These are phyloP conservation scores for Gaultheria prostrata DNA, from an alignment of 148 eudicot species.

Conservation along the genomic window DNA sequence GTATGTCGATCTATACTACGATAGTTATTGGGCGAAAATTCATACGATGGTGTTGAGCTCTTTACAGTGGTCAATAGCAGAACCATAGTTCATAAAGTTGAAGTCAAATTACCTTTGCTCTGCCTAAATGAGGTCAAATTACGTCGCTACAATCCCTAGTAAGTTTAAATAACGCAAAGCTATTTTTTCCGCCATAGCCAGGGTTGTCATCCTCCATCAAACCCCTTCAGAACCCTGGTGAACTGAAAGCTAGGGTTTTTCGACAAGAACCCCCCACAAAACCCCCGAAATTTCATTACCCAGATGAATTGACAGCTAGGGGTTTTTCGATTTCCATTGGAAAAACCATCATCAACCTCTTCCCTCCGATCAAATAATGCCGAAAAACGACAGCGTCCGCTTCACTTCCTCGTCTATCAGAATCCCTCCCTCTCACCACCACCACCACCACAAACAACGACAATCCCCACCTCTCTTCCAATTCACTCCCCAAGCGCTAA, in stretches of 20 bases:
- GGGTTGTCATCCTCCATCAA: background rate
- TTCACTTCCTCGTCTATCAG: constrained; percentile 60
- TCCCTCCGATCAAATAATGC: constrained; percentile 34
- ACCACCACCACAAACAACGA: constrained; percentile 10
- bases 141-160: too few relatives aligned
- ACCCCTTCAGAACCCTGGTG: background rate
- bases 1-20: too few relatives aligned
- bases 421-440: constrained; percentile 34
- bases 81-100: too few relatives aligned
- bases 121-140: too few relatives aligned
- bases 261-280: too few relatives aligned
- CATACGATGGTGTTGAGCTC: too few relatives aligned
- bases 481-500: constrained; percentile 40
- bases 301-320: background rate
- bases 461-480: constrained; percentile 26
- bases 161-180: too few relatives aligned
- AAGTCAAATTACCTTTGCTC: too few relatives aligned
- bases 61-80: too few relatives aligned
- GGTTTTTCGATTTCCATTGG: background rate
- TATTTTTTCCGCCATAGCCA: background rate
- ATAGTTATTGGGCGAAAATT: too few relatives aligned
- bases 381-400: constrained; percentile 45
- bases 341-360: background rate
- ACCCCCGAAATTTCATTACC: background rate
- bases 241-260: background rate